Evolutionary conservation across 805 yeast genomes (phyloP).

Genomic region (Ogataea saltuana): DNA sequence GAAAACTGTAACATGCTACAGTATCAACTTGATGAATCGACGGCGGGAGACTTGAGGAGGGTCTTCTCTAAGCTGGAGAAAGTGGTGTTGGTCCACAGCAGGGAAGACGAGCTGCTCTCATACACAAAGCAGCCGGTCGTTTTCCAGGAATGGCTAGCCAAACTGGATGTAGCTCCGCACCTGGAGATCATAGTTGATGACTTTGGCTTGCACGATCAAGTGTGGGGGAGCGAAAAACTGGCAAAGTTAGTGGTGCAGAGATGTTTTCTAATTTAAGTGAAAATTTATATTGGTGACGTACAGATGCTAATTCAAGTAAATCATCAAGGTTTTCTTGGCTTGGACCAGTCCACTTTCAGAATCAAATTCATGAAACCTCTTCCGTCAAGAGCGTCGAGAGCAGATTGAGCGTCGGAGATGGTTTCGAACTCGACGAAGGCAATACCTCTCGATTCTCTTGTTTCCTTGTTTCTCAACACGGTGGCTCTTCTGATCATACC

Average conservation of each 20-base stretch:
- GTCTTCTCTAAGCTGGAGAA: conserved; percentile 14
- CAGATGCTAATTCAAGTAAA: neutral
- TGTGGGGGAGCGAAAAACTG: conserved; percentile 46
- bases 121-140: conserved; percentile 48
- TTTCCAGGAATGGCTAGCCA: conserved; percentile 39
- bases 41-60: neutral
- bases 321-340: conserved; percentile 35
- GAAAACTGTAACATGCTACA: conserved; percentile 21
- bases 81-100: conserved; percentile 57
- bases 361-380: conserved; percentile 91
- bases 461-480: conserved; percentile 86
- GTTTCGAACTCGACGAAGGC: conserved; percentile 86
- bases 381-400: conserved; percentile 77
- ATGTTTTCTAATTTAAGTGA: conserved; percentile 1
- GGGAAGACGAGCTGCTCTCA: conserved; percentile 61
- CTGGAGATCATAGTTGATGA: conserved; percentile 34
- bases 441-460: conserved; percentile 92
- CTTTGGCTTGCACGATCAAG: conserved; percentile 68
- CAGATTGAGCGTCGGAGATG: conserved; percentile 69
- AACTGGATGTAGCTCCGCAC: conserved; percentile 2
- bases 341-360: conserved; percentile 63
- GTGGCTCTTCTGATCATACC: conserved; percentile 74
- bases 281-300: conserved; percentile 1
- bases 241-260: conserved; percentile 17
- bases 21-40: conserved; percentile 6